Conservation (phyloP, 73 alveolate species). For the Tetrahymena thermophila region DNA sequence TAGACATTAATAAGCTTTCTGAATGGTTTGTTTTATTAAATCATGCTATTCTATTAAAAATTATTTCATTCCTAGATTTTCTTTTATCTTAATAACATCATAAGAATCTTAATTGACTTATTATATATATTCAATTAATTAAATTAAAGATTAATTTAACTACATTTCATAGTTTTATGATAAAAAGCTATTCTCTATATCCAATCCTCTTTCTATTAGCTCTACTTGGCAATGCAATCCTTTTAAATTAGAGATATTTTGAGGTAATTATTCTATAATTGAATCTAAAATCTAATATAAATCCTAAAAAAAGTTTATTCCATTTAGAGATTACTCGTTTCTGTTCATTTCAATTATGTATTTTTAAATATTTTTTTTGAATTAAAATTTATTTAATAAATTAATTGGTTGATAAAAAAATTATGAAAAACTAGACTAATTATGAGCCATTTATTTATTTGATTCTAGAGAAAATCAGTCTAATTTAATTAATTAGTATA, state of each 20-base stretch:
- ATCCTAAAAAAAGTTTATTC: not conserved
- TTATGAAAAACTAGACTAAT: not conserved
- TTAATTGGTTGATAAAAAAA: too few relatives aligned
- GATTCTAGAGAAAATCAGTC: not conserved
- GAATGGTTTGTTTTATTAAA: not conserved
- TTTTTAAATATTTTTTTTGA: too few relatives aligned
- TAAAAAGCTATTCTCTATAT: not conserved
- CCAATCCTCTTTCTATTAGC: not conserved
- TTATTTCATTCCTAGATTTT: not conserved
- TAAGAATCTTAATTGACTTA: not conserved
- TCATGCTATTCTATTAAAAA: not conserved
- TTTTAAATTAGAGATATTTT: not conserved
- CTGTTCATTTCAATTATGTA: not conserved
- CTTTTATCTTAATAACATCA: not conserved
- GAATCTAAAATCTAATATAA: not conserved
- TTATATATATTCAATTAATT: too few relatives aligned
- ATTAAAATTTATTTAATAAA: too few relatives aligned
- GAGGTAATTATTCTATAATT: not conserved
- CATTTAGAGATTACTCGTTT: not conserved
- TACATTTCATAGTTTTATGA: not conserved
- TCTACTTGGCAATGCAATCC: not conserved
- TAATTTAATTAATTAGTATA: too few relatives aligned
- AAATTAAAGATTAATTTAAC: too few relatives aligned
- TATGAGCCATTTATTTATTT: not conserved
- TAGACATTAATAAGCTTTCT: not conserved